A percentile compares a stretch with the other conserved stretches of the same genome.
Conservation (phyloP, 2,329 filamentous ascomycete species). For the Ilyonectria mors-panacis region DNA sequence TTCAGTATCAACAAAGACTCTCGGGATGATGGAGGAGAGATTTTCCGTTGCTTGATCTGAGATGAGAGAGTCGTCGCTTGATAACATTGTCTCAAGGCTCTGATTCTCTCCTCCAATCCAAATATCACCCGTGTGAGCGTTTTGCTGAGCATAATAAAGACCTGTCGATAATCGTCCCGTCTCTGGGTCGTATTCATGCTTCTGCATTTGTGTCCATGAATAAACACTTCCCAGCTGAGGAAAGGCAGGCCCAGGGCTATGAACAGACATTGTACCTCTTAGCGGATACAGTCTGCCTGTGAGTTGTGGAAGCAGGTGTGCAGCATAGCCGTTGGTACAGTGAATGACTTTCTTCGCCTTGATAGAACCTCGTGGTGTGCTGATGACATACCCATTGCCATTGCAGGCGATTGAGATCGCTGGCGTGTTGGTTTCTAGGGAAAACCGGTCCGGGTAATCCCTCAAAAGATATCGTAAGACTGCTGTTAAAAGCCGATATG, state of each 20-base stretch:
- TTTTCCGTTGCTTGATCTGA: conserved; percentile 52
- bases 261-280: conserved; percentile 63
- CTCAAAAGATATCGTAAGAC: conserved; percentile 55
- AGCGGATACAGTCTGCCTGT: conserved; percentile 58
- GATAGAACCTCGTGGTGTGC: conserved; percentile 62
- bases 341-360: conserved; percentile 65
- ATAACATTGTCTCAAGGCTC: conserved; percentile 55
- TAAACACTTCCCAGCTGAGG: conserved; percentile 44
- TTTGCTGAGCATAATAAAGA: conserved; percentile 46
- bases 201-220: conserved; percentile 63
- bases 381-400: conserved; percentile 50
- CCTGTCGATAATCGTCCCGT: conserved; percentile 55
- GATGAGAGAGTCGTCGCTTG: conserved; percentile 58
- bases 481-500: conserved; percentile 61
- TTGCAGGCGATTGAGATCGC: conserved; percentile 37
- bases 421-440: conserved; percentile 56
- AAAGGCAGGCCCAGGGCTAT: conserved; percentile 55
- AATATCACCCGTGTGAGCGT: conserved; percentile 55
- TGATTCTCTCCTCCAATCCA: conserved; percentile 67
- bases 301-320: conserved; percentile 64
- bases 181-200: conserved; percentile 60
- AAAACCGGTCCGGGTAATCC: conserved; percentile 46
- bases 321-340: conserved; percentile 67
- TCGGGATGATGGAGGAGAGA: conserved; percentile 56
- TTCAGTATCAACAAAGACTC: conserved; percentile 43